Evolutionary conservation across 148 eudicot species (phyloP), one percentile per base, ranked within the genome.

Genomic region (Suaeda aralocaspica): DNA sequence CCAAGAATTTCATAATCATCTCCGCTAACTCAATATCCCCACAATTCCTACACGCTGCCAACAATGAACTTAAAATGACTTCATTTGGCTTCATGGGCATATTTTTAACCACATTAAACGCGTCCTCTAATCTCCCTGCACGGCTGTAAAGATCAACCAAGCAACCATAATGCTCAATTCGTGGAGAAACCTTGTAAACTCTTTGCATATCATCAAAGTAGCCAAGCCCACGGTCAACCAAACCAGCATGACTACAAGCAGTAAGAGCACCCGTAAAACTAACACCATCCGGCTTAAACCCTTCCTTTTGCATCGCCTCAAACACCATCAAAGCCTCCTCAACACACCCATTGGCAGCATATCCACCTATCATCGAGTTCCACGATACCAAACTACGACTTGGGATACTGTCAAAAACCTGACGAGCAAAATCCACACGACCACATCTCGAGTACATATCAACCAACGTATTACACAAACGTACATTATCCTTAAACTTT

Each of bases 401-500:
- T 46, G 77, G 67, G 88, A 87, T 85, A 25, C 63, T 71, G 24
- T 83, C 68, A 29, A 88, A 85, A 12, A 85, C 58, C 57, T 88
- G 80, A 67, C 76, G 63, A 12, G 89, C 87, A 59, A 81, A 80
- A 58, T 82, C 89, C 16, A 83, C 78, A 34, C 79, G 80, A n/a
- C 92, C 92, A 70, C 92, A 88, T 24, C 89, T 81, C 22, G 85
- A 78, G 67, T 88, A 88, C 92, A 85, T 83, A 46, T 88, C 92
- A 36, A 88, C 74, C 57, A 88, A 69, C 6, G 92, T 81, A 76
- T 87, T 87, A 64, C 81, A 64, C 25, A 86, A 36, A 16, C 85
- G 76, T 7, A 82, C 45, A 66, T 82, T 82, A 59, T 68, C 76
- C 70, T 63, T 34, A 28, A 79, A 81, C 0, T 71, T 60, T 57